Percentiles rank a stretch among this genome's conserved stretches.
phyloP scores from a whole-genome alignment of 202 grass and related monocot genomes.

The Hordeum pubiflorum region DNA sequence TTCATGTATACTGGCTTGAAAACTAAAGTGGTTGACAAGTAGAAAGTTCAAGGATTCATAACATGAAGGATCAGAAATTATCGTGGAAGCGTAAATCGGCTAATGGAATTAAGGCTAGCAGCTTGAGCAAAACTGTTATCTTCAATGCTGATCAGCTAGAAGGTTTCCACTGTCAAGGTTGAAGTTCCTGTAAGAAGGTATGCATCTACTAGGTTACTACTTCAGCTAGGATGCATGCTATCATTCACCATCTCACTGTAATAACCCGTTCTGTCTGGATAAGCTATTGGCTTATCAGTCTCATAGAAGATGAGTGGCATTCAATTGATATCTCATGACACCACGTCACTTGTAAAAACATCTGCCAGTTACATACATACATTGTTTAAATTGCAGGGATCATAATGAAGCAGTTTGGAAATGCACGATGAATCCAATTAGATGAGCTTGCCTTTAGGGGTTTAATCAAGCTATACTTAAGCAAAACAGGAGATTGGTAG shows the following conservation, averaged over 20 bases:
- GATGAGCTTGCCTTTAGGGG: neutral
- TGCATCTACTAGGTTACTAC: neutral
- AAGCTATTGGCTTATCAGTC: too few species aligned
- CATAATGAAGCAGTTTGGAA: neutral
- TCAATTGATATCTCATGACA: neutral
- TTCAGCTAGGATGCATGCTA: neutral
- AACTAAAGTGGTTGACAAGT: neutral
- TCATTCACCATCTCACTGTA: neutral
- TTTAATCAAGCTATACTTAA: neutral
- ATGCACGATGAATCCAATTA: neutral
- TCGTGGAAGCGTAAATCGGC: neutral
- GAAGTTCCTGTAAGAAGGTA: constrained; percentile 4
- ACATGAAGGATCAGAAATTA: neutral
- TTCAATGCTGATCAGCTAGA: neutral
- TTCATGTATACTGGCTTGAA: neutral
- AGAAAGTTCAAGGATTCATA: neutral
- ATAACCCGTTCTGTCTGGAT: neutral
- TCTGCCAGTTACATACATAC: neutral
- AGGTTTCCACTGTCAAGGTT: neutral
- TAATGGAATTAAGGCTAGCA: neutral
- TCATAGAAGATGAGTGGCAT: neutral
- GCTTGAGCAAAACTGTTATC: neutral
- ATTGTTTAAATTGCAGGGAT: neutral
- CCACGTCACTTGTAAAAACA: neutral
- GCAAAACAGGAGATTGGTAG: neutral